Base-by-base conservation (phyloP, 257 asterid species). In the Salvia hispanica region DNA sequence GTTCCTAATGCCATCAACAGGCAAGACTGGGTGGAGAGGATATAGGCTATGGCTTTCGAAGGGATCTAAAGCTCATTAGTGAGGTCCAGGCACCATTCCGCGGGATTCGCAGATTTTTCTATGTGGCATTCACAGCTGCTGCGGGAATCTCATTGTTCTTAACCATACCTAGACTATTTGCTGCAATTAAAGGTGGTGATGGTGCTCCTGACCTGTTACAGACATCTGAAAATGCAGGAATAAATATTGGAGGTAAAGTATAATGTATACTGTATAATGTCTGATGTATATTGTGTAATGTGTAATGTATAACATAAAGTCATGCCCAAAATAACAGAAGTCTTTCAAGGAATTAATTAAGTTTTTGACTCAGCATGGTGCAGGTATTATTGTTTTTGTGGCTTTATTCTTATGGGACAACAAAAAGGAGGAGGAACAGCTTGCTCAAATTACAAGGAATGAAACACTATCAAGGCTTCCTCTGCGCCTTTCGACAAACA, bases 21-120 rank as follows among this genome's bases (percentile, higher is more conserved):
- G 97, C 99, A 62, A 80, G 70, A 79, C 67, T 86, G 64, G 99
- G 99, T 34, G 99, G 99, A 72, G 99, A 90, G 84, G 99, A 93
- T 62, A 67, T 90, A 70, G 99, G 99, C 53, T 83, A 83, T 74
- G 40, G 99, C 73, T 93, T 93, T 69, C 84, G 97, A 63, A 86
- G 99, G 81, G 99, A 93, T 81, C 95, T 93, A 11, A 93, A 90
- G 80, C 96, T 90, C 73, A 93, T 93, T 46, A 85, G 97, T 77
- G 99, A 93, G 82, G 99, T 93, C 73, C 99, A 93, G 86, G 97
- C 99, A 53, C 99, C 99, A 42, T 93, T 93, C 70, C 92, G 99
- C 43, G 99, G 99, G 31, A 77, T 93, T 70, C 84, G 96, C 25
- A 86, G 77, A 69, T 93, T 93, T 74, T 93, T 93, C 81, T 93